Base-by-base conservation (phyloP, 2,329 filamentous ascomycete genomes). In the Diaporthe longicolla region DNA sequence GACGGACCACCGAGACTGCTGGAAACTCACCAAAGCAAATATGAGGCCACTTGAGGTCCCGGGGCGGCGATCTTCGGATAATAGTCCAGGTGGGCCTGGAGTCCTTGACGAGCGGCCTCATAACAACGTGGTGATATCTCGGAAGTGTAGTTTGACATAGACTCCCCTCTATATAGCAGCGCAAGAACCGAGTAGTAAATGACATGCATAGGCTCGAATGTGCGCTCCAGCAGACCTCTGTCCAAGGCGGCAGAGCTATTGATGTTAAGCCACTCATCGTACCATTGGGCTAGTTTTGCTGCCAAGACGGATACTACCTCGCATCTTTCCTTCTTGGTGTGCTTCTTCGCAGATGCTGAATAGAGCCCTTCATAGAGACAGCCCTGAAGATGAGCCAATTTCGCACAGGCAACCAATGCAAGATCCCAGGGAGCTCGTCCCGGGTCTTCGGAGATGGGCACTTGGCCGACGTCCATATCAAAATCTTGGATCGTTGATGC, bases 41-140 rank as follows among this genome's bases (percentile, higher is more conserved):
- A 61, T 8, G 58, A 43, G n/a, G 58, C 43, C 15, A 43, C 24
- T 61, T 40, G 35, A 61, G 58, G 15, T 7, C n/a, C n/a, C n/a
- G 35, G 26, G n/a, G 57, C 43, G 17, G n/a, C 32, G n/a, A 61
- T 26, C 13, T n/a, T 61, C 19, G 57, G 32, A 26, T 26, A 61
- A 35, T 61, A 61, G 6, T 21, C 35, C 21, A 61, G n/a, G 21
- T 61, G 57, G n/a, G 57, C 57, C 13, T 26, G n/a, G 4, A 61
- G 35, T 4, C 57, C 57, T 19, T 43, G 57, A 19, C 57, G 57
- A 61, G 57, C 57, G 17, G 57, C 57, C 21, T 43, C 57, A n/a
- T 40, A 61, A 15, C 57, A 61, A n/a, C 57, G 57, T 13, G 13
- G 57, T 7, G 57, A 61, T 43, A 61, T 61, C 15, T 61, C 37